Evolutionary conservation across 2,329 filamentous ascomycete species (phyloP).

Genomic region (Aulographum hederae): DNA sequence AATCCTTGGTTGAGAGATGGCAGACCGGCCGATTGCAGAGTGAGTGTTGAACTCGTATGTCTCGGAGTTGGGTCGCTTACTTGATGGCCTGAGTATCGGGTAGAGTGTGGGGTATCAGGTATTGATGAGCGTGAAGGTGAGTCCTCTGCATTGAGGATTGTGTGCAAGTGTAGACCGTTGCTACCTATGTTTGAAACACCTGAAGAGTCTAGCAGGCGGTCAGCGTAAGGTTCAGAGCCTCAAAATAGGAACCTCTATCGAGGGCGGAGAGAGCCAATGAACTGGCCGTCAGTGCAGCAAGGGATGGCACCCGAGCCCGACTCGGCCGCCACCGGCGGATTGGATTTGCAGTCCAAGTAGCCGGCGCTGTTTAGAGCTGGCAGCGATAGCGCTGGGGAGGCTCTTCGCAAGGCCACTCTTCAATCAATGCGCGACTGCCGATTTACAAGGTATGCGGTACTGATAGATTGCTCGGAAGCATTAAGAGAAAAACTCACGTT

Average conservation of each 20-base stretch:
- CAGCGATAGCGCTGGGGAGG: no score
- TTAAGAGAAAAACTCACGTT: slow-evolving; percentile 24
- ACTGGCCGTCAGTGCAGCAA: neutral
- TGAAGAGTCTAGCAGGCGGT: slow-evolving; percentile 16
- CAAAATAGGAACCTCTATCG: neutral
- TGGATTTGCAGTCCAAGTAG: no score
- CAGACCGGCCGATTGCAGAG: slow-evolving; percentile 14
- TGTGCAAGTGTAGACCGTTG: slow-evolving; percentile 26
- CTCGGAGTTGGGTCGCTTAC: slow-evolving; percentile 11
- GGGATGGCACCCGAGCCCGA: neutral
- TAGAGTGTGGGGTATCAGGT: slow-evolving; percentile 24
- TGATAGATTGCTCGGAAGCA: neutral
- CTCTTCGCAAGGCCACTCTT: no score
- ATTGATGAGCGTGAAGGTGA: slow-evolving; percentile 24
- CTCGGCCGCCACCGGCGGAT: neutral
- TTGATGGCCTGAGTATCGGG: slow-evolving; percentile 12
- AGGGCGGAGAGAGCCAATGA: neutral
- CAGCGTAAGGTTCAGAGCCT: neutral
- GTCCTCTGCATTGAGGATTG: slow-evolving; percentile 30
- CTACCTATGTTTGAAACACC: slow-evolving; percentile 22
- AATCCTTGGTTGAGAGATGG: slow-evolving; percentile 40
- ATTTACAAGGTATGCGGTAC: neutral
- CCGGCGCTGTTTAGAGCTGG: no score
- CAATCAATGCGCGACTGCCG: neutral
- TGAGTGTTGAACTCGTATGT: neutral